Base-by-base conservation (phyloP, 192 early-diverging fungal genomes). In the Phlyctochytrium planicorne region DNA sequence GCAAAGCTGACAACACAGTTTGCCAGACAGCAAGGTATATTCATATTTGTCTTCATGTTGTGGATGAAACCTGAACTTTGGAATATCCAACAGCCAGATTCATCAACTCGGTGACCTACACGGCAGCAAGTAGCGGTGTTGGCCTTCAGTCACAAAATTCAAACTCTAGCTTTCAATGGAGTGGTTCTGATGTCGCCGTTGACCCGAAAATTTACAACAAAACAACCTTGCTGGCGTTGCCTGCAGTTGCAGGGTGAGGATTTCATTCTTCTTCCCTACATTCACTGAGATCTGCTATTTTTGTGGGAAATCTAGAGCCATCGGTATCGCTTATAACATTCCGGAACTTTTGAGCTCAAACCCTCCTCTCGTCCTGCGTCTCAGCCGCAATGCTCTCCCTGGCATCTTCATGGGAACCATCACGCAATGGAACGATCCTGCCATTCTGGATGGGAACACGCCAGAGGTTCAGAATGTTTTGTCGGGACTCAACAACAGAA, bases 391-490 rank as follows among this genome's bases (percentile, higher is more conserved):
- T 23, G 65, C 23, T 33, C 25, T 71, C 29, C 36, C 53, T 23
- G 30, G 56, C 17, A 71, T 71, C 29, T 71, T 71, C 34, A n/a
- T 29, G 36, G 67, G 67, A 27, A 65, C 24, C 62, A 30, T 71
- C 47, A 68, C 69, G 1, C 24, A 34, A 25, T 71, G 69, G 69
- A 66, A 50, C 32, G 69, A 71, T 31, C 52, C 67, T 12, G 24
- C 17, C 14, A 14, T 62, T 33, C 34, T 63, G 59, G 10, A 69
- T 27, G 40, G 20, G 10, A 6, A 47, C 10, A 6, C 20, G 6
- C 40, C 40, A 20, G 40, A 6, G 40, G 40, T 47, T 6, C 10
- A 6, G 10, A 20, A 6, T 6, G 40, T 47, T 6, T 20, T 47
- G 40, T 6, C 40, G 40, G 20, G 20, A 6, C 10, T 47, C 10